These are phyloP conservation scores for Rubia balearica DNA, from an alignment of 305 asterid species.

Conservation along the genomic window DNA sequence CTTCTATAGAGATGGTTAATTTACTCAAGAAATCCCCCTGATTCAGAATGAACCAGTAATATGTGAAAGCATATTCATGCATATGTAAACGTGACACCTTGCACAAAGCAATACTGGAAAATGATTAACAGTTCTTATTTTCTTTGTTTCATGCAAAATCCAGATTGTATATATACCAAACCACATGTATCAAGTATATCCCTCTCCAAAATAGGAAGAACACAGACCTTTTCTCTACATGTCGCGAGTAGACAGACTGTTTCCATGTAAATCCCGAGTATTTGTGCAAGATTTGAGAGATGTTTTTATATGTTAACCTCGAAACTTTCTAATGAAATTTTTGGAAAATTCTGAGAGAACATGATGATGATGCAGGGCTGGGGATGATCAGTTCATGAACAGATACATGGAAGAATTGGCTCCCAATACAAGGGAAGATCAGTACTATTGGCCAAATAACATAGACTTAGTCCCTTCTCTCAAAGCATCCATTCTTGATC, in stretches of 20 bases:
- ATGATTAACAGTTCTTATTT: not conserved
- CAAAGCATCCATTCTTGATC: not conserved
- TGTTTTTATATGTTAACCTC: too few species aligned
- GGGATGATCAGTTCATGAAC: constrained; percentile 12
- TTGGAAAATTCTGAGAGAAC: not conserved
- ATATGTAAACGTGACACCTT: not conserved
- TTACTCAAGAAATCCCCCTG: not conserved
- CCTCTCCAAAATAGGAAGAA: too few species aligned
- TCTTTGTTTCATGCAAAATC: constrained; percentile 1
- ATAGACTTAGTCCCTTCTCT: constrained; percentile 1
- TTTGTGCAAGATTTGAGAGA: not conserved
- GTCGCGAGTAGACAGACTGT: not conserved
- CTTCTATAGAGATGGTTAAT: not conserved
- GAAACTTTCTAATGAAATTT: too few species aligned
- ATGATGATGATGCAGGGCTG: constrained; percentile 9
- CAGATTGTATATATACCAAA: not conserved
- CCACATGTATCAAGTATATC: too few species aligned
- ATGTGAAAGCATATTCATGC: not conserved
- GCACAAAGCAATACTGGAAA: not conserved
- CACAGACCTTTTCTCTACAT: too few species aligned
- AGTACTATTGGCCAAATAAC: constrained; percentile 10
- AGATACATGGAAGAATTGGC: constrained; percentile 16
- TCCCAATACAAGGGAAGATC: constrained; percentile 12
- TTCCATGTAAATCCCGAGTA: not conserved
- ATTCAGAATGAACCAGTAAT: not conserved